phyloP scores from a whole-genome alignment of 2,329 filamentous ascomycete species.

The Sphaerulina vaccinii region DNA sequence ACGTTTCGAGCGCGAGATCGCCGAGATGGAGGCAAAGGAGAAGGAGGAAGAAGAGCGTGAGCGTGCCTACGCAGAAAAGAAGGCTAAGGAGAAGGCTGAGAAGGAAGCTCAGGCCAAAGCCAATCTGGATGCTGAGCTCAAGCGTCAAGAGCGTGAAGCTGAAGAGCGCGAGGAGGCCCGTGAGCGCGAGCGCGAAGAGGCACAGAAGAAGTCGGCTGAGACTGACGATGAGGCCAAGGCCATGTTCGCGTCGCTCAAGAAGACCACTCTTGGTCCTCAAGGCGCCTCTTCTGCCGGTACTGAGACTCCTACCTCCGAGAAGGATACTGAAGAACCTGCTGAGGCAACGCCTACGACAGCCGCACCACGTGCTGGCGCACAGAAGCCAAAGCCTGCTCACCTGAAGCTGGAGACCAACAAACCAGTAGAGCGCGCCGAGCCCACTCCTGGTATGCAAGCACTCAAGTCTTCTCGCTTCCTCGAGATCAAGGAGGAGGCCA shows the following conservation, averaged over 20 bases:
- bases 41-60: constrained; percentile 28
- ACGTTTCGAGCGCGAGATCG: constrained; percentile 58
- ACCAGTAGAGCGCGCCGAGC: constrained; percentile 84
- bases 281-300: constrained; percentile 35
- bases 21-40: constrained; percentile 54
- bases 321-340: constrained; percentile 31
- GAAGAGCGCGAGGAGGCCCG: constrained; percentile 49
- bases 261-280: constrained; percentile 49
- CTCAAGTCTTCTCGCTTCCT: constrained; percentile 90
- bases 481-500: constrained; percentile 67
- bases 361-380: constrained; percentile 45
- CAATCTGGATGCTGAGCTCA: constrained; percentile 55
- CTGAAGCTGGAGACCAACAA: constrained; percentile 88
- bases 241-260: constrained; percentile 50
- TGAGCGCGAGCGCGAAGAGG: constrained; percentile 37
- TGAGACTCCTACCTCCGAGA: constrained; percentile 45
- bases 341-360: constrained; percentile 21
- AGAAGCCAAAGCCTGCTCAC: constrained; percentile 79
- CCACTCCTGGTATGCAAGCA: constrained; percentile 88
- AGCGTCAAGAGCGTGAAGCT: constrained; percentile 50
- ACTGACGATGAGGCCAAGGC: constrained; percentile 44
- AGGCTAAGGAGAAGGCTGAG: constrained; percentile 63
- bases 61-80: constrained; percentile 46
- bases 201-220: constrained; percentile 25
- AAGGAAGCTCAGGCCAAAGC: constrained; percentile 63